Evolutionary conservation across 2,329 filamentous ascomycete genomes (phyloP).

Genomic region (Cladosporium sp.): DNA sequence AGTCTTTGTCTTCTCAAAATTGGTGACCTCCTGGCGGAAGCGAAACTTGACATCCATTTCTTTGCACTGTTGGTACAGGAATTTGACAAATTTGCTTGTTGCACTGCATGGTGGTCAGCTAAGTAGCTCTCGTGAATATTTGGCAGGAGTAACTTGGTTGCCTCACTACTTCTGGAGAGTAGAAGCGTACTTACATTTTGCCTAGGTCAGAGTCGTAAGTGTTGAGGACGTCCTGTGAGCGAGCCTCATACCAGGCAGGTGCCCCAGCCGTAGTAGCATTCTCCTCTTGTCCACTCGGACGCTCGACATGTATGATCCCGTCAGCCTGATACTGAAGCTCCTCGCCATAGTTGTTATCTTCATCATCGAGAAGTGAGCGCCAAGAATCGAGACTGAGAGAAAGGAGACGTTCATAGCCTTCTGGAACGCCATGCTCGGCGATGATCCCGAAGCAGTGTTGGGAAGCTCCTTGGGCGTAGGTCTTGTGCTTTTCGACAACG

Average conservation of each 20-base stretch:
- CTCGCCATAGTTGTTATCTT: neutral
- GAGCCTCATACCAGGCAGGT: conserved; percentile 24
- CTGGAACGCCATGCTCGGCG: conserved; percentile 18
- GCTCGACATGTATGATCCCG: conserved; percentile 5
- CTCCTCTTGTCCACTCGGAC: neutral
- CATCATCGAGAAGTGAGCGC: conserved; percentile 19
- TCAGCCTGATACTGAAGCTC: neutral
- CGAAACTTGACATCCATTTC: conserved; percentile 26
- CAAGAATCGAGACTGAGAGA: conserved; percentile 22
- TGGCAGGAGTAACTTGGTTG: too few species aligned
- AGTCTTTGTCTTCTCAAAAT: neutral
- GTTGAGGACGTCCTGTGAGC: neutral
- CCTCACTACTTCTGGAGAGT: neutral
- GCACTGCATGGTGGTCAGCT: conserved; percentile 22
- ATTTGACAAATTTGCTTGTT: conserved; percentile 21
- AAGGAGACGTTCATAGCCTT: conserved; percentile 19
- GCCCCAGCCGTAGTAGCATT: neutral
- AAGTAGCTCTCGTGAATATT: neutral
- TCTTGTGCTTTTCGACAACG: conserved; percentile 29
- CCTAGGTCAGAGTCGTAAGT: conserved; percentile 21
- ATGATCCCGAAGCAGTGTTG: conserved; percentile 28
- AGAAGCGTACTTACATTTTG: conserved; percentile 21
- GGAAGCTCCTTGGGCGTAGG: conserved; percentile 26
- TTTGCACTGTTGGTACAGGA: conserved; percentile 26
- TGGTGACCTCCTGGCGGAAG: conserved; percentile 23